Evolutionary conservation across 371 early-diverging fungal genomes (phyloP), one percentile per base, ranked within the genome.

Genomic region (Rhizopus delemar): DNA sequence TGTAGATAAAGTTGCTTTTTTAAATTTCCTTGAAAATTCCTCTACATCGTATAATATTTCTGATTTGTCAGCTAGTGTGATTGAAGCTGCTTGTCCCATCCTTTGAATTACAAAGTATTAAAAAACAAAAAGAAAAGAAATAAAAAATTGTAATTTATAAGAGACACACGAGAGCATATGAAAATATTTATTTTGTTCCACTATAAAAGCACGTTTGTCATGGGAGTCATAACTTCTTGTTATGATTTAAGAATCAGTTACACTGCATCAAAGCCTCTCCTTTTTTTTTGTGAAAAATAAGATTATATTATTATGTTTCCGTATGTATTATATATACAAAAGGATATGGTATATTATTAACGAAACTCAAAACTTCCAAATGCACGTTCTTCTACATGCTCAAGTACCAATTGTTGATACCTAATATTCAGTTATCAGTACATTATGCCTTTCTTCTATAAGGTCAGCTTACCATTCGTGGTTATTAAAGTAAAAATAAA

Each of bases 401-500:
- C 68, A 41, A 96, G 77, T 31, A 71, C 66, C 41, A 96, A 70
- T 57, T 92, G 85, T 75, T 96, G 96, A 76, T 85, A 93, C 82
- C 86, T 82, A 57, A 32, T 31, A n/a, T 12, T 22, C 22, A 22
- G 2, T 22, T 22, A 22, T 22, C 22, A 22, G 4, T 34, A 43
- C 9, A 39, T 41, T 22, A 33, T 11, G 29, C 33, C 6, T 4
- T 16, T n/a, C 4, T 56, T 33, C 4, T 5, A n/a, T 2, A 33
- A 29, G 12, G 5, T 41, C 22, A 9, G 34, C 71, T 67, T 84
- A 88, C 81, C 86, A 81, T 70, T 95, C 94, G 4, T 87, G 84
- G 68, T 88, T 85, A 48, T 84, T 78, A 62, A 91, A 93, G 69
- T 75, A 79, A 58, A 65, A 97, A 75, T 97, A 97, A 71, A 86